Evolutionary conservation across 2,329 filamentous ascomycete species (phyloP).

Genomic region (Didymella sp.): DNA sequence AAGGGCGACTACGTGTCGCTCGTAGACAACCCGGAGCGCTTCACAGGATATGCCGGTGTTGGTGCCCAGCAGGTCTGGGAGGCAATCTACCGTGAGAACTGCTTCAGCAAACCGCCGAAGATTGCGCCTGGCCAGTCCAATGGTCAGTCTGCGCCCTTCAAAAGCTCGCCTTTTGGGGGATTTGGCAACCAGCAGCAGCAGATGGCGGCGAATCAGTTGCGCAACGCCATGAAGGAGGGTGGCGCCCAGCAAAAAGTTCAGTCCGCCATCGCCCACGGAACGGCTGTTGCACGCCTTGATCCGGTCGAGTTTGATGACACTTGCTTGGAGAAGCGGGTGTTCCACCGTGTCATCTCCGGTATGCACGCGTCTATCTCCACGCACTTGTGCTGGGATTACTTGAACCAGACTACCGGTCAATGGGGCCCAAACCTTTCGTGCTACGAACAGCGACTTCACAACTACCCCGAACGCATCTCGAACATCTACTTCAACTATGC

Average conservation of each 20-base stretch:
- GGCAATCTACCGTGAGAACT: constrained; percentile 96
- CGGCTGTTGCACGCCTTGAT: constrained; percentile 66
- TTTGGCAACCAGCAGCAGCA: constrained; percentile 54
- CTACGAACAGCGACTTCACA: constrained; percentile 85
- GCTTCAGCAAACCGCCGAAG: constrained; percentile 68
- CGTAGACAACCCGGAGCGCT: constrained; percentile 90
- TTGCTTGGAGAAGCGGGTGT: constrained; percentile 98
- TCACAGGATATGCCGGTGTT: constrained; percentile 89
- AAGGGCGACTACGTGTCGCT: constrained; percentile 98
- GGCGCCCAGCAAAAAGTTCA: constrained; percentile 67
- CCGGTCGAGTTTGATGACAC: constrained; percentile 84
- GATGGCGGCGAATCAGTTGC: constrained; percentile 67
- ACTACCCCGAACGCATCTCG: constrained; percentile 86
- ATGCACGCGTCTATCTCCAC: constrained; percentile 99
- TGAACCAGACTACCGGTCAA: constrained; percentile 92
- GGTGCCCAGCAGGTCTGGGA: constrained; percentile 93
- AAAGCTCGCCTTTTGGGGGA: constrained; percentile 50
- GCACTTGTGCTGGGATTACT: constrained; percentile 93
- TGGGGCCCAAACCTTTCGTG: constrained; percentile 92
- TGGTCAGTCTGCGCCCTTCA: constrained; percentile 46
- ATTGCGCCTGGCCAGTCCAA: constrained; percentile 36
- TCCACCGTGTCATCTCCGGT: constrained; percentile 91
- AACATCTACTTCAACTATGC: constrained; percentile 99
- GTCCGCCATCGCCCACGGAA: constrained; percentile 59
- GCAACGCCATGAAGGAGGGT: constrained; percentile 66